A percentile compares a stretch with the other conserved stretches of the same genome.
Evolutionary conservation across 257 asterid genomes (phyloP).

Genomic region (Handroanthus guayacan): DNA sequence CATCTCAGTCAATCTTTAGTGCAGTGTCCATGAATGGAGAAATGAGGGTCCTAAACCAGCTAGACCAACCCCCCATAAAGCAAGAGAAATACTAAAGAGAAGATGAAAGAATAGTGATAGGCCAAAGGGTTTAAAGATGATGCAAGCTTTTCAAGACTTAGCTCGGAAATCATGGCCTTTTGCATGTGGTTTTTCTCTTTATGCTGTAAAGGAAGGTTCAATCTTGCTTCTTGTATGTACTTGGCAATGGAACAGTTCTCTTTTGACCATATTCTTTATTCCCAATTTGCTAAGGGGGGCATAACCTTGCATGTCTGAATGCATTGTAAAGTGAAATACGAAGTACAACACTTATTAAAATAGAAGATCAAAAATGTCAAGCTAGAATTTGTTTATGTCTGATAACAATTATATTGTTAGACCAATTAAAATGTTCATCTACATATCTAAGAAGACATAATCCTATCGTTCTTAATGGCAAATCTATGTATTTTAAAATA

Average conservation of each 20-base stretch:
- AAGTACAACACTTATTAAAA: no score
- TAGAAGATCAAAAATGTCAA: no score
- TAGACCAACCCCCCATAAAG: not conserved
- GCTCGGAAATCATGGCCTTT: constrained; percentile 14
- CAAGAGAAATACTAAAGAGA: not conserved
- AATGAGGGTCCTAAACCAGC: constrained; percentile 10
- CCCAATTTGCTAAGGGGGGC: not conserved
- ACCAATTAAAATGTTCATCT: no score
- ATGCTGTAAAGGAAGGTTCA: constrained; percentile 9
- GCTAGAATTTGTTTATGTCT: no score
- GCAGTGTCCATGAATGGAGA: not conserved
- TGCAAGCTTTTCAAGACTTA: constrained; percentile 9
- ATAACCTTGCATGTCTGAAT: not conserved
- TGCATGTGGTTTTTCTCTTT: constrained; percentile 32
- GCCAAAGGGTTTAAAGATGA: constrained; percentile 12
- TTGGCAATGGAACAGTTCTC: not conserved
- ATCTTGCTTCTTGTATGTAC: not conserved
- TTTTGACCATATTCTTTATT: not conserved
- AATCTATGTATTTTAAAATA: no score
- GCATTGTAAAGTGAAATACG: no score
- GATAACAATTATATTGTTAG: no score
- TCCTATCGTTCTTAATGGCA: no score
- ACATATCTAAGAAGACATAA: no score
- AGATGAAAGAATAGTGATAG: constrained; percentile 13
- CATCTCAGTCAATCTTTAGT: not conserved